These are phyloP conservation scores for Cryptococcus sp. DNA, from an alignment of 1,284 basidiomycete species.

Conservation along the genomic window DNA sequence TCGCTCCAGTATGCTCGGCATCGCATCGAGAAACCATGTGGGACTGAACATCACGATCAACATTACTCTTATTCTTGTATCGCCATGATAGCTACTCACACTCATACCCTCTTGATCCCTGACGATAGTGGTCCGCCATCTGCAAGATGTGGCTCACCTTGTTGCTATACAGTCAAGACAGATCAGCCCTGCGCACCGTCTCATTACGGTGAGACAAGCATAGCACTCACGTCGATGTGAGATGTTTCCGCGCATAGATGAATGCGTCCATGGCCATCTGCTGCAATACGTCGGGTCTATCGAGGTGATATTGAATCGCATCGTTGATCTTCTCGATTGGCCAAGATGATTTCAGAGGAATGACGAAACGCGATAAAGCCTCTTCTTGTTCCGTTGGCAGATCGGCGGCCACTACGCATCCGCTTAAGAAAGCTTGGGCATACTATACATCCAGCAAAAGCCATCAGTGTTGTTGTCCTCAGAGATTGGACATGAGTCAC, in stretches of 20 bases:
- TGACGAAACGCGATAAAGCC: constrained; percentile 39
- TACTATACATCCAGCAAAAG: constrained; percentile 26
- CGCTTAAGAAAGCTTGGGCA: constrained; percentile 49
- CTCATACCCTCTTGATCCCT: constrained; percentile 45
- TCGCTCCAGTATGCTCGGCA: constrained; percentile 48
- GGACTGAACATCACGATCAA: constrained; percentile 21
- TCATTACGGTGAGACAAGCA: too few relatives aligned
- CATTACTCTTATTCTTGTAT: not conserved
- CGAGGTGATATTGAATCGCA: constrained; percentile 36
- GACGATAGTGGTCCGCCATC: constrained; percentile 42
- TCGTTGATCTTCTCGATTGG: constrained; percentile 42
- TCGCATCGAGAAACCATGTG: constrained; percentile 41
- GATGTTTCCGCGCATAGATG: constrained; percentile 43
- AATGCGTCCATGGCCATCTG: constrained; percentile 49
- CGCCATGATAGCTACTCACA: constrained; percentile 26
- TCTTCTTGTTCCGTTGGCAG: constrained; percentile 51
- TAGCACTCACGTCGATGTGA: constrained; percentile 42
- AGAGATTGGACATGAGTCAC: not conserved
- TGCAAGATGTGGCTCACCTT: constrained; percentile 43
- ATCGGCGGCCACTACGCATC: constrained; percentile 51
- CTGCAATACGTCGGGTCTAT: constrained; percentile 37
- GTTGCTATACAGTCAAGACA: constrained; percentile 12
- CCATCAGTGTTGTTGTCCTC: not conserved
- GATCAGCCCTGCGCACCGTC: not conserved
- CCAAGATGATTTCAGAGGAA: constrained; percentile 45